Evolutionary conservation across 2,329 filamentous ascomycete species (phyloP).

Genomic region (Chrysoporthe austroafricana): DNA sequence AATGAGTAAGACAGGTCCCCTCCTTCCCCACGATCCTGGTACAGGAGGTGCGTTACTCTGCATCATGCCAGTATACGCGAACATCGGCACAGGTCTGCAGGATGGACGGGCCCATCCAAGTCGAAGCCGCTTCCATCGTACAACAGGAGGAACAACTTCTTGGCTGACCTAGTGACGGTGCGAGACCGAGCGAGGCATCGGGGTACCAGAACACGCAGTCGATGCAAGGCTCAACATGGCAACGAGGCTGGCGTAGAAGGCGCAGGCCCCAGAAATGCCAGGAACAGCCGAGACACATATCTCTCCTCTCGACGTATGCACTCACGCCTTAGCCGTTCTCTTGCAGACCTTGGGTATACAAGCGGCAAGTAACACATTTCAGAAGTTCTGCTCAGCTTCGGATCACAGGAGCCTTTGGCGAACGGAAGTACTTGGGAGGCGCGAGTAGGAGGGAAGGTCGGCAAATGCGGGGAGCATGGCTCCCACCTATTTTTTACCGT

Average conservation of each 20-base stretch:
- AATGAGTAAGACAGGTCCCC: background rate
- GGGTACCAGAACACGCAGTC: background rate
- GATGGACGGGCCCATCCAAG: background rate
- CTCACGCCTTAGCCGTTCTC: background rate
- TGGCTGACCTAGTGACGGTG: background rate
- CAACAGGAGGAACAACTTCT: background rate
- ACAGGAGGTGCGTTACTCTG: slow-evolving; percentile 11
- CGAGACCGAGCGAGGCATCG: background rate
- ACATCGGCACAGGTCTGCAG: slow-evolving; percentile 9
- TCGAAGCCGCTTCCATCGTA: slow-evolving; percentile 13
- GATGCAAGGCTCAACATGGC: slow-evolving; percentile 1
- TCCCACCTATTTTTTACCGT: slow-evolving; percentile 46
- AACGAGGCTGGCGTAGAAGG: background rate
- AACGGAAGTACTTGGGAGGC: background rate
- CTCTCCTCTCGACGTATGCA: slow-evolving; percentile 1
- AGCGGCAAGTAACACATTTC: background rate
- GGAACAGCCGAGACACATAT: slow-evolving; percentile 5
- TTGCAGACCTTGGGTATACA: background rate
- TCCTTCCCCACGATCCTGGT: slow-evolving; percentile 12
- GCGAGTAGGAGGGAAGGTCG: background rate
- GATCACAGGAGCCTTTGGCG: background rate
- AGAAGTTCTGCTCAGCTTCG: background rate
- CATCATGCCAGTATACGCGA: slow-evolving; percentile 3
- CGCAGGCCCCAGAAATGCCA: slow-evolving; percentile 1
- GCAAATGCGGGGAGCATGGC: too few species aligned